phyloP scores from a whole-genome alignment of 2,329 filamentous ascomycete species.

The Lasiodiplodia sp. region DNA sequence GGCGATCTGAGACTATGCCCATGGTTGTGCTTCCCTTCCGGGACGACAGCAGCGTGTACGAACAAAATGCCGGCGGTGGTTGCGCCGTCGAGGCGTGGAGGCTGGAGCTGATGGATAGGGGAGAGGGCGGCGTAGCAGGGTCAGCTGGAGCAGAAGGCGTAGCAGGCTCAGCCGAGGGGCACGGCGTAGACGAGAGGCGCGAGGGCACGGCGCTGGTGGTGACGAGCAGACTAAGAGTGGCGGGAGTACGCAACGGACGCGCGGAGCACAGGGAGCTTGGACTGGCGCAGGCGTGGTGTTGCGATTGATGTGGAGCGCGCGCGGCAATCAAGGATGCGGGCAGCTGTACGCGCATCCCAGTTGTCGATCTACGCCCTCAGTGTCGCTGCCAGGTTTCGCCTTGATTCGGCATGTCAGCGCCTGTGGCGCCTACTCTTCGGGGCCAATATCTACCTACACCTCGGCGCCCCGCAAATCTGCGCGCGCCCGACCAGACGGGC shows the following conservation, averaged over 20 bases:
- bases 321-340: conserved; percentile 28
- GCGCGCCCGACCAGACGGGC: conserved; percentile 19
- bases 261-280: conserved; percentile 23
- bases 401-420: background rate
- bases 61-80: conserved; percentile 10
- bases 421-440: background rate
- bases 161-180: conserved; percentile 6
- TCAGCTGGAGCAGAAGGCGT: background rate
- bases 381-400: conserved; percentile 26
- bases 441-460: background rate
- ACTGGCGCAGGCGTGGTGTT: conserved; percentile 28
- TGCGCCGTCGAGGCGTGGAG: background rate
- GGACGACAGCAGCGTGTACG: background rate
- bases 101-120: conserved; percentile 12
- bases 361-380: conserved; percentile 5
- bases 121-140: conserved; percentile 1
- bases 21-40: conserved; percentile 24
- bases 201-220: background rate
- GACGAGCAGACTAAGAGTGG: background rate
- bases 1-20: conserved; percentile 30
- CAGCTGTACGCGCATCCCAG: conserved; percentile 17
- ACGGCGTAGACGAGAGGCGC: background rate
- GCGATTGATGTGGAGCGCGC: conserved; percentile 21
- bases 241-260: conserved; percentile 21
- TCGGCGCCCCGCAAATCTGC: conserved; percentile 11